Base-by-base conservation (phyloP, 208 protist genomes). In the Naegleria gruberi region DNA sequence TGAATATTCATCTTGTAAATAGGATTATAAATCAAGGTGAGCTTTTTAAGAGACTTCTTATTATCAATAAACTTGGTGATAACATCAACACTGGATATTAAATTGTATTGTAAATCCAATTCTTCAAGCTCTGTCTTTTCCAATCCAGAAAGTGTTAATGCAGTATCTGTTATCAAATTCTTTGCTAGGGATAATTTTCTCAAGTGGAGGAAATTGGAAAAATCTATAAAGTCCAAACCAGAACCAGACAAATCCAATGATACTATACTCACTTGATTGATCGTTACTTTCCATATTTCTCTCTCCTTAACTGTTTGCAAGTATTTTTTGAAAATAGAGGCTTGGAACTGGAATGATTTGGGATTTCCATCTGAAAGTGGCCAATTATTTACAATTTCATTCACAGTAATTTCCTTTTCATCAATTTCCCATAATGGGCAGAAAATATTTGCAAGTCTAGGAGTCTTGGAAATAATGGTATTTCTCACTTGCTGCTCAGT, bases 381-480 rank as follows among this genome's bases (percentile, higher is more conserved):
- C 81, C 81, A 84, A 44, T 84, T 19, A 7, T 84, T 34, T 6
- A 45, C 44, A 45, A 84, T 84, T 84, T 84, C 81, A n/a, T 84
- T 15, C 12, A 44, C 41, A 5, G 81, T 84, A 44, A 84, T 84
- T 45, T 84, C 81, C 44, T 34, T 84, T 17, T 84, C 81, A 84
- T 84, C 81, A 84, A 84, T 84, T 84, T 84, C 41, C 81, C 81
- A 84, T 19, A 84, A 84, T 84, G 81, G 81, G 17, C 41, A 45
- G 40, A 34, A 84, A 26, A 84, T 45, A 84, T 84, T 84, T 42
- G 41, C 42, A 19, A 84, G 30, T 84, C n/a, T 41, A n/a, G 81
- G 81, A 12, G n/a, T 44, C 6, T 43, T 6, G 6, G 12, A n/a
- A 7, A 84, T 84, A 7, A 84, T 84, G 30, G 34, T 30, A 45